Base-by-base conservation (phyloP, 2,329 filamentous ascomycete species). In the Epichloe hybrida region DNA sequence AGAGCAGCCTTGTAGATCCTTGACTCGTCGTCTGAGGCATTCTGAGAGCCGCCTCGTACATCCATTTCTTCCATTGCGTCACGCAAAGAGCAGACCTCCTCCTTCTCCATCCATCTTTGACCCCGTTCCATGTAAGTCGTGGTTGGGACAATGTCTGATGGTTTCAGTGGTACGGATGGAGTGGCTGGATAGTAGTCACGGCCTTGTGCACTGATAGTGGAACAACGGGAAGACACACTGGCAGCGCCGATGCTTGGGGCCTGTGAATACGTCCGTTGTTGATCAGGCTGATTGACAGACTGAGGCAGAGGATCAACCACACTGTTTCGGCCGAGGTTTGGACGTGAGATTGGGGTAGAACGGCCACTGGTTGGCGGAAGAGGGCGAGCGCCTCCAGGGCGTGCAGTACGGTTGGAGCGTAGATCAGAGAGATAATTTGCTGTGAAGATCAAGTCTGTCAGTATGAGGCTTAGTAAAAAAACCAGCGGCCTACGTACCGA, bases 91-190 rank as follows among this genome's bases (percentile, higher is more conserved):
- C 76, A 75, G 4, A 80, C 83, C 65, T 90, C 86, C 61, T 88
- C 84, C 64, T 85, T 86, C 64, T 90, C 86, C 78, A 87, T 86
- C 83, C 84, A 88, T 58, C 85, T 72, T 61, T 81, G 79, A 17
- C 83, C 84, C 51, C 81, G 77, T 64, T 89, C 86, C 51, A 86
- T 82, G 64, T 89, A 89, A 7, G 77, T 80, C 42, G 80, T 72
- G 53, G 75, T 85, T 6, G 81, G 78, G 15, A 84, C 80, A 46
- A 84, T 74, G 48, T 81, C 74, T 2, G 75, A 77, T 1, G 80
- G 76, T 55, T 72, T 80, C 51, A 80, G 60, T 13, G 76, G 73
- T 34, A 61, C 60, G 4, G 71, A 59, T 7, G 62, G 58, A 20
- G 64, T 65, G 38, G 69, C 64, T 4, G 74, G 72, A 56, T 75